These are phyloP conservation scores for Hagleromyces aurorensis DNA, from an alignment of 805 yeast species.

Conservation along the genomic window DNA sequence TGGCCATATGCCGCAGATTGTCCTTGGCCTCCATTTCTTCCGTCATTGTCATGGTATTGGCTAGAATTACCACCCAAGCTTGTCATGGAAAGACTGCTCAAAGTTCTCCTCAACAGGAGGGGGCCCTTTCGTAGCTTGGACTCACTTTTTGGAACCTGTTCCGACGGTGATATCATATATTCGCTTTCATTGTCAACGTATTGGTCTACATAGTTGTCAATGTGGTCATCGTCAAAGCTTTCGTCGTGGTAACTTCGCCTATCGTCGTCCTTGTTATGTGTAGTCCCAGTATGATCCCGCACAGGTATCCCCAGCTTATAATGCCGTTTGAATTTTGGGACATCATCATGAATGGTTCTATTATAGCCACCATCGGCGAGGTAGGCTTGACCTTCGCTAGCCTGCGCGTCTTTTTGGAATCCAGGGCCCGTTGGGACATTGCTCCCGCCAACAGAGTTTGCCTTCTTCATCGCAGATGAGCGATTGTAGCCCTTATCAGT, in stretches of 20 bases:
- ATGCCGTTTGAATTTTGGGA: conserved; percentile 8
- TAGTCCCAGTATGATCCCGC: too few relatives aligned
- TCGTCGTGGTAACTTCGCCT: conserved; percentile 2
- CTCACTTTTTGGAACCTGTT: conserved; percentile 2
- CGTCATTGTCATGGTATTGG: too few relatives aligned
- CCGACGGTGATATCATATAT: not conserved
- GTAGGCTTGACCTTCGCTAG: too few relatives aligned
- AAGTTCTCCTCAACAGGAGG: conserved; percentile 14
- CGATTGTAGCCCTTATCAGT: too few relatives aligned
- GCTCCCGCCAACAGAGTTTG: too few relatives aligned
- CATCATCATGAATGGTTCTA: conserved; percentile 6
- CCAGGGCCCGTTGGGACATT: too few relatives aligned
- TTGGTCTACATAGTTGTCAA: conserved; percentile 1
- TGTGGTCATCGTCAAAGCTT: conserved; percentile 1
- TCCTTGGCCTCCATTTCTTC: too few relatives aligned
- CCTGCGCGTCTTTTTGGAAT: too few relatives aligned
- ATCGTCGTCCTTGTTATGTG: conserved; percentile 3
- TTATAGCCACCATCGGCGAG: conserved; percentile 2
- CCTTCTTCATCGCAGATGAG: too few relatives aligned
- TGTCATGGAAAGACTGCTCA: conserved; percentile 20
- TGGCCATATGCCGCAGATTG: too few relatives aligned
- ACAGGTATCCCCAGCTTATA: conserved; percentile 1
- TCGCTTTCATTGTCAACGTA: conserved; percentile 1
- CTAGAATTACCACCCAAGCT: conserved; percentile 4
- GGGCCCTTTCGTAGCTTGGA: conserved; percentile 12